A percentile compares a stretch with the other conserved stretches of the same genome.
These are phyloP conservation scores for Yamadazyma kitorensis DNA, from an alignment of 805 yeast species.

Conservation along the genomic window DNA sequence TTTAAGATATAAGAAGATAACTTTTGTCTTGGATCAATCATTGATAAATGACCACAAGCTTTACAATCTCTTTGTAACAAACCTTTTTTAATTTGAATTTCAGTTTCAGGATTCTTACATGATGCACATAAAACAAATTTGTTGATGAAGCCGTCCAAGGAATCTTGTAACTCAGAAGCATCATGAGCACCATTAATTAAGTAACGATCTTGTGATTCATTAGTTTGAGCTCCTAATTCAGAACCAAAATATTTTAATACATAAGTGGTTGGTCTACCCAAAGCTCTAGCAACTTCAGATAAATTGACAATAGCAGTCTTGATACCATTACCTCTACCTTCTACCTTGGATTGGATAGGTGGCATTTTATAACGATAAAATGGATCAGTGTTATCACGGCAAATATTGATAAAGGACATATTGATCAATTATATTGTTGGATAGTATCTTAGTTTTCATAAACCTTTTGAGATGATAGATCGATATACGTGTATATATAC, in stretches of 20 bases:
- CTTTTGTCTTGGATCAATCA: slow-evolving; percentile 82
- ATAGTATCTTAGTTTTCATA: slow-evolving; percentile 7
- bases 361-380: slow-evolving; percentile 99
- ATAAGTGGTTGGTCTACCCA: slow-evolving; percentile 89
- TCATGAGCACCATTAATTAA: slow-evolving; percentile 95
- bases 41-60: slow-evolving; percentile 92
- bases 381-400: slow-evolving; percentile 97
- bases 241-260: slow-evolving; percentile 93
- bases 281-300: slow-evolving; percentile 89
- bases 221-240: slow-evolving; percentile 96
- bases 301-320: slow-evolving; percentile 91
- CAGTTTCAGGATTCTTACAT: slow-evolving; percentile 98
- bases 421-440: slow-evolving; percentile 3
- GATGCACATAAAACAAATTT: slow-evolving; percentile 91
- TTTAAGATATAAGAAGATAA: slow-evolving; percentile 83
- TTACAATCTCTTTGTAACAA: slow-evolving; percentile 88
- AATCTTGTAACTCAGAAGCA: slow-evolving; percentile 84
- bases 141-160: slow-evolving; percentile 88
- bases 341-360: slow-evolving; percentile 92
- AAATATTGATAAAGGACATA: slow-evolving; percentile 88
- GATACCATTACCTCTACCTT: slow-evolving; percentile 99
- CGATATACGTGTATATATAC: no score
- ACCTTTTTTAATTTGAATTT: slow-evolving; percentile 73
- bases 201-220: slow-evolving; percentile 75
- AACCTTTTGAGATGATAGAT: no score